Percentiles rank a stretch among this genome's conserved stretches.
These are phyloP conservation scores for Auxenochlorella protothecoides DNA, from an alignment of 139 green algal genomes.

Conservation along the genomic window DNA sequence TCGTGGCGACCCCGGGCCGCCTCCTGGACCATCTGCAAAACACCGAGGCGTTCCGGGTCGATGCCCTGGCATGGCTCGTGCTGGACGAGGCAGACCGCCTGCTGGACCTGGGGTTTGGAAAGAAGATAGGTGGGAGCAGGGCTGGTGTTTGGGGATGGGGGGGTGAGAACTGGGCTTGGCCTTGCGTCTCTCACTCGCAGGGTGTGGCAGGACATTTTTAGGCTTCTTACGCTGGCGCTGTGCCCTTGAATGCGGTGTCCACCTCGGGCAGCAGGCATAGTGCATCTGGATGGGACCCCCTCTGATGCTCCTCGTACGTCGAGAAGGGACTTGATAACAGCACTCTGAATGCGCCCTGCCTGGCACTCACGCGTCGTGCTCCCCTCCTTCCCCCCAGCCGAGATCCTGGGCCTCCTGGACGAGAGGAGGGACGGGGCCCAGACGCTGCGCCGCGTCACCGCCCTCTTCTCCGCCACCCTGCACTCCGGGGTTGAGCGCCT, in stretches of 20 bases:
- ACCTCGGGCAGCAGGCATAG: too few species aligned
- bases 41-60: constrained; percentile 1
- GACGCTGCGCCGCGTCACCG: constrained; percentile 12
- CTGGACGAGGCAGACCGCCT: constrained; percentile 88
- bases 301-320: too few species aligned
- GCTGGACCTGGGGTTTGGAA: constrained; percentile 88
- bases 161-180: too few species aligned
- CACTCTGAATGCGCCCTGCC: neutral
- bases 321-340: neutral
- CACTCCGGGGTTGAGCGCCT: constrained; percentile 54
- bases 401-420: constrained; percentile 30
- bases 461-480: constrained; percentile 85
- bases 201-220: neutral
- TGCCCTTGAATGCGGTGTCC: neutral
- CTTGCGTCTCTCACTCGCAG: too few species aligned
- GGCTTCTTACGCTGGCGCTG: neutral
- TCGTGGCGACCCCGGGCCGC: constrained; percentile 78
- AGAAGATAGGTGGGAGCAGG: constrained; percentile 46
- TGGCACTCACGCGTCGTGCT: neutral
- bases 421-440: constrained; percentile 2
- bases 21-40: constrained; percentile 87
- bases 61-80: constrained; percentile 70
- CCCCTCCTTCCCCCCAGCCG: neutral
- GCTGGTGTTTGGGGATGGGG: neutral
- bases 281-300: neutral